Base-by-base conservation (phyloP, 768 basidiomycete species). In the Sporobolomyces pararoseus region DNA sequence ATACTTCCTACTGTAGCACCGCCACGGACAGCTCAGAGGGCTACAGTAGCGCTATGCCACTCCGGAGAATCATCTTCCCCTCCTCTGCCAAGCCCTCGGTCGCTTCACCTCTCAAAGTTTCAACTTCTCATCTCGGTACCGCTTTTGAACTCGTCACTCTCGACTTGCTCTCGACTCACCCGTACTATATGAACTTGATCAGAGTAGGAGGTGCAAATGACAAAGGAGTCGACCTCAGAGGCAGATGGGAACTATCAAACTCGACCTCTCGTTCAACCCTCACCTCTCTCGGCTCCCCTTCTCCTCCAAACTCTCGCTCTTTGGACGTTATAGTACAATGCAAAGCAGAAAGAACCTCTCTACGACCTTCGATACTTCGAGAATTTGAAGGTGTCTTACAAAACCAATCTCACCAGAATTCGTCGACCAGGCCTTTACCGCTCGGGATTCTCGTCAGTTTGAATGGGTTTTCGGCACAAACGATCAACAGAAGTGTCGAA, bases 341-440 rank as follows among this genome's bases (percentile, higher is more conserved):
- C 65, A 71, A 71, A 32, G 70, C 70, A n/a, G 46, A 63, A 39
- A 0, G 7, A 12, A 3, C 14, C 0, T 13, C 10, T 12, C 19
- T 71, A 21, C 54, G 61, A 6, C 65, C 70, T 21, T 27, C 58
- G 0, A 25, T 37, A 37, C 35, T 71, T 2, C 53, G 70, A 25
- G 70, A 71, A 29, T 63, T 71, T 39, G 70, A 66, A 35, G 65
- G 65, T 21, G 42, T 65, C 21, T 4, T 71, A 21, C 52, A 61
- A 19, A 34, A 61, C 21, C 16, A 46, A 6, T n/a, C 4, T n/a
- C 42, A 60, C 12, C n/a, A 13, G 13, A 42, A 9, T 42, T 42
- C 39, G 39, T 42, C 39, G 9, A 7, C 13, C 23, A 27, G 58
- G 32, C 39, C 27, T 46, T 3, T 21, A 6, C 3, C 31, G 10